Base-by-base conservation (phyloP, 2,329 filamentous ascomycete genomes). In the Cladophialophora bantiana region DNA sequence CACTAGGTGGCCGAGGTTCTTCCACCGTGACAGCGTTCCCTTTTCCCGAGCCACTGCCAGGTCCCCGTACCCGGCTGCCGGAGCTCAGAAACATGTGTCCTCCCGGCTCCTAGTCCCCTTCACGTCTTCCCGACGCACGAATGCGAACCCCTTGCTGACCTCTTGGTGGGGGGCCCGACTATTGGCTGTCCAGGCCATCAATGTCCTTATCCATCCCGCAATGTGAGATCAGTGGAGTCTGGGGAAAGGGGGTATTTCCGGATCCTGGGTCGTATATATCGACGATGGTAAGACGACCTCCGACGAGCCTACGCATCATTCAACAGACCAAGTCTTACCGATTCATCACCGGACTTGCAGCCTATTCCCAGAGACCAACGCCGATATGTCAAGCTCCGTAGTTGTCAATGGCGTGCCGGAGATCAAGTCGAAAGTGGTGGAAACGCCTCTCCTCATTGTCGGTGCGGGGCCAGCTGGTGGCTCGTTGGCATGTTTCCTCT, bases 401-500 rank as follows among this genome's bases (percentile, higher is more conserved):
- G 42, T 59, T 31, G 26, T 53, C 40, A 67, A 69, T 42, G 68
- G 68, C 36, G 52, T 63, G 12, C 62, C 62, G 12, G 42, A 65
- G 20, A 58, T 64, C 54, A 63, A 18, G 13, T 50, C 64, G 5
- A 48, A 58, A 13, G 38, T 68, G 40, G 62, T 71, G 38, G 70
- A 71, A 34, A 70, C 68, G 10, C 68, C 70, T 13, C 38, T 70
- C 20, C 64, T 71, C 31, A 71, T 71, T 10, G 66, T 85, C 26
- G 82, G 84, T 13, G 77, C 83, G 38, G 85, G 85, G 0, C 85
- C 85, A 4, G 84, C 85, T 0, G 85, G 85, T 1, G 84, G 83
- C 4, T 78, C 83, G 0, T 62, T 71, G 26, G 68, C 66, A 54
- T 70, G 65, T 18, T 68, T 67, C 56, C 68, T 71, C 20, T 71